phyloP scores from a whole-genome alignment of 2,329 filamentous ascomycete species.

The Alternaria longipes region DNA sequence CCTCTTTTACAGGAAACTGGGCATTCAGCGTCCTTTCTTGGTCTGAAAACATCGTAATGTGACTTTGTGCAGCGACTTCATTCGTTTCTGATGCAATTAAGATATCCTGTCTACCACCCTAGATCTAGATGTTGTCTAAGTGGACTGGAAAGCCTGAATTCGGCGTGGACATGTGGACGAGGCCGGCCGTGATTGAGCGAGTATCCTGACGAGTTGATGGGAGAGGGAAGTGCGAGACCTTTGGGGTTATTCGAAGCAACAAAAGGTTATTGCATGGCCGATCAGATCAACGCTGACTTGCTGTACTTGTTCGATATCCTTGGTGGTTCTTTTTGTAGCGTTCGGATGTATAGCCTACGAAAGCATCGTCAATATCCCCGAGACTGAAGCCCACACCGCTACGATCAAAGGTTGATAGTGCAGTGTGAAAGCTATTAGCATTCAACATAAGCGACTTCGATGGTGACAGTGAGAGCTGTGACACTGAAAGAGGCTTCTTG shows the following conservation, averaged over 20 bases:
- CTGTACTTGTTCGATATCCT: not conserved
- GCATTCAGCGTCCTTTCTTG: not conserved
- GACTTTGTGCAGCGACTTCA: not conserved
- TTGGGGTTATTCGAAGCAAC: not conserved
- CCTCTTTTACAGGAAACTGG: not conserved
- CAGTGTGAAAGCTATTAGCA: not conserved
- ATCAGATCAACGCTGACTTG: not conserved
- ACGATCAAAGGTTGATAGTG: not conserved
- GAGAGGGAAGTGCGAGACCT: too few relatives aligned
- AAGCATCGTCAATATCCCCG: not conserved
- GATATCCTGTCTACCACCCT: not conserved
- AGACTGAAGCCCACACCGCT: not conserved
- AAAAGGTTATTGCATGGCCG: accelerated
- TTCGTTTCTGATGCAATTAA: not conserved
- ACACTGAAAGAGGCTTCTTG: not conserved
- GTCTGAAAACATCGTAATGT: not conserved
- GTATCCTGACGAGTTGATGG: not conserved
- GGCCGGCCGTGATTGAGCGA: not conserved
- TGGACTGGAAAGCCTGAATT: not conserved
- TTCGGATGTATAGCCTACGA: not conserved
- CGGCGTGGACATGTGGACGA: not conserved
- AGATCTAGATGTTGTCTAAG: not conserved
- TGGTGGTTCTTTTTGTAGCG: not conserved
- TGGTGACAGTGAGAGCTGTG: not conserved
- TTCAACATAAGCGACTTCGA: not conserved